Conservation (phyloP, 2,329 filamentous ascomycete genomes). For the Penicillium sp. region DNA sequence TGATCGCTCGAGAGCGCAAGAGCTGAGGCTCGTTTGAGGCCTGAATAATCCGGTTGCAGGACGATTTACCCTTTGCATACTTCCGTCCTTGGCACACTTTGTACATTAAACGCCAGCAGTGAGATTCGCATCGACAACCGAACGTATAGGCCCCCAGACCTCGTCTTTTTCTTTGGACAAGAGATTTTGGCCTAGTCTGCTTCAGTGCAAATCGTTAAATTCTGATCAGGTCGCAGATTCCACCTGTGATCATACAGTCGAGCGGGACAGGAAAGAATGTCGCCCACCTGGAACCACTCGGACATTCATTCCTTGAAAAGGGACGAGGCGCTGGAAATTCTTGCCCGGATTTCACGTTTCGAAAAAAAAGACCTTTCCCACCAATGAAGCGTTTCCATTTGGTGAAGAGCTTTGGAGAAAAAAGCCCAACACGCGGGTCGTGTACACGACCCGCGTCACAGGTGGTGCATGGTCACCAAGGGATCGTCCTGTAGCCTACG, state of each 20-base stretch:
- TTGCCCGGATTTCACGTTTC: constrained; percentile 33
- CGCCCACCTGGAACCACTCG: constrained; percentile 21
- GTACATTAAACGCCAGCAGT: too few species aligned
- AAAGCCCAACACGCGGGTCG: constrained; percentile 45
- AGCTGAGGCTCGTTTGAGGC: too few species aligned
- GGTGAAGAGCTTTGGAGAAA: constrained; percentile 40
- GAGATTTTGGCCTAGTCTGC: too few species aligned
- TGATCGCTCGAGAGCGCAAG: too few species aligned
- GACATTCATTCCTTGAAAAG: constrained; percentile 36
- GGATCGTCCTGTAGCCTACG: constrained; percentile 39
- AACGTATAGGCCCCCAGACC: too few species aligned
- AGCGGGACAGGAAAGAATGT: constrained; percentile 10
- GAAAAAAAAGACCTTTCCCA: constrained; percentile 49
- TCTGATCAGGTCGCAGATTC: neutral
- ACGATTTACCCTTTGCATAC: too few species aligned
- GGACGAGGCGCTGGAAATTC: constrained; percentile 31
- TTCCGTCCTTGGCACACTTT: too few species aligned
- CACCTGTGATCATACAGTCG: constrained; percentile 4
- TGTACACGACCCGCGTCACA: constrained; percentile 27
- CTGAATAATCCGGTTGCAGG: too few species aligned
- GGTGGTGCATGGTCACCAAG: constrained; percentile 7
- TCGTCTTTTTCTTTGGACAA: too few species aligned
- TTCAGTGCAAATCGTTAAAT: neutral
- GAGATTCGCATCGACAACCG: too few species aligned
- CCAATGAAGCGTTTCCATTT: constrained; percentile 48